Base-by-base conservation (phyloP, 2,329 filamentous ascomycete genomes). In the Curvularia verruculosa region DNA sequence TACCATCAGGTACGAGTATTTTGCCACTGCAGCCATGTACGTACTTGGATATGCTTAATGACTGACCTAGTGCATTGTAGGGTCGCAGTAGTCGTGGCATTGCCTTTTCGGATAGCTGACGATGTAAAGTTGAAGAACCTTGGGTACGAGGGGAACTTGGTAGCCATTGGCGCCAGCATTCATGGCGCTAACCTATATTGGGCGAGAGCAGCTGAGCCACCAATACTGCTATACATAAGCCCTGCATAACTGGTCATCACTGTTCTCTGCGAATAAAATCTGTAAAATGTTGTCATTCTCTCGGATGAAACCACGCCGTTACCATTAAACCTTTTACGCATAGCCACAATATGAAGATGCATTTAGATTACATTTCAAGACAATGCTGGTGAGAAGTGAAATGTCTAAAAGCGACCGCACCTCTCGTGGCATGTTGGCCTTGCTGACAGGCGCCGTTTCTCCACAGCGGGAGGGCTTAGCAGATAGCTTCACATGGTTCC, bases 141-240 rank as follows among this genome's bases (percentile, higher is more conserved):
- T 48, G 48, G 31, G 45, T 53, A 18, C 26, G 28, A 51, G 37
- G 43, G 49, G 43, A 26, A 31, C n/a, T 53, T 31, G n/a, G 29
- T 29, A 28, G 26, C 43, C 34, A 29, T 40, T 50, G 52, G 52
- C 46, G 58, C 52, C 51, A 39, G 52, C 54, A 57, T 29, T 43
- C 18, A 15, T 3, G 12, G 55, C 46, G 54, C 64, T 59, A 62
- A 51, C 19, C 60, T 52, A 9, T 23, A 48, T 63, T 64, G 64
- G 64, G 65, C 52, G 60, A 60, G 59, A 56, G 28, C 40, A 29
- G 31, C 56, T 58, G 66, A 72, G 74, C 73, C 73, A 76, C 73
- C 74, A 75, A 76, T 76, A 75, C 54, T 68, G 52, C 52, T 59
- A 28, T 66, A 73, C 73, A 75, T 69, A 69, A 74, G 69, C 66